Base-by-base conservation (phyloP, 495 filamentous ascomycete genomes). In the Podospora didyma region DNA sequence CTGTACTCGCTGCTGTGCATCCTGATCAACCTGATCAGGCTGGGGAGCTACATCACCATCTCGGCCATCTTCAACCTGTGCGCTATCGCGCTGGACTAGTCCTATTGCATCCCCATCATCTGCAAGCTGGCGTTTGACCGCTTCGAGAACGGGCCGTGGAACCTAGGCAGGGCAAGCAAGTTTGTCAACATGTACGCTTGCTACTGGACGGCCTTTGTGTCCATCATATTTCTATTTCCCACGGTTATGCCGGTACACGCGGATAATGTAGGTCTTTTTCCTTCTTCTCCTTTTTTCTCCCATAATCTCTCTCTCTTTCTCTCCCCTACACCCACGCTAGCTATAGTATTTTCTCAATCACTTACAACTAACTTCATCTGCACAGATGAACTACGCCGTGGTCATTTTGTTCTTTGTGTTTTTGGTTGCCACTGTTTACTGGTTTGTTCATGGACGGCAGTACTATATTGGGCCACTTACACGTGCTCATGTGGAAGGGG, bases 31-130 rank as follows among this genome's bases (percentile, higher is more conserved):
- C 68, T 85, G 62, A 83, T 84, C 64, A 81, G 75, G 19, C 73
- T 85, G 16, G 81, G 82, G 19, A 80, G 75, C 9, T 82, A 82
- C 61, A 76, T 73, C 53, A 78, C 80, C 56, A 83, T 85, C 51
- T 47, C 68, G 6, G 82, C 78, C 53, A 77, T 85, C 17, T 85
- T 84, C 72, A 83, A 83, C 55, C 64, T 83, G 23, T 79, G 74
- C 50, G 78, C 81, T 45, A 84, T 85, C 59, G 79, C 80, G 10
- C 69, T 85, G 19, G 80, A 85, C 62, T 84, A 79, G 79, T 76
- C 71, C 35, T 85, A 85, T 69, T 78, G 75, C 60, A 84, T 85
- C 52, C 82, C 82, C 10, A 78, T 85, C 53, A 52, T 80, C 28
- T 83, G 80, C 69, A 85, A 84, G 64, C 59, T 85, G 20, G n/a